Evolutionary conservation across 176 grass and related monocot species (phyloP), one percentile per base, ranked within the genome.

Genomic region (Ensete glaucum): DNA sequence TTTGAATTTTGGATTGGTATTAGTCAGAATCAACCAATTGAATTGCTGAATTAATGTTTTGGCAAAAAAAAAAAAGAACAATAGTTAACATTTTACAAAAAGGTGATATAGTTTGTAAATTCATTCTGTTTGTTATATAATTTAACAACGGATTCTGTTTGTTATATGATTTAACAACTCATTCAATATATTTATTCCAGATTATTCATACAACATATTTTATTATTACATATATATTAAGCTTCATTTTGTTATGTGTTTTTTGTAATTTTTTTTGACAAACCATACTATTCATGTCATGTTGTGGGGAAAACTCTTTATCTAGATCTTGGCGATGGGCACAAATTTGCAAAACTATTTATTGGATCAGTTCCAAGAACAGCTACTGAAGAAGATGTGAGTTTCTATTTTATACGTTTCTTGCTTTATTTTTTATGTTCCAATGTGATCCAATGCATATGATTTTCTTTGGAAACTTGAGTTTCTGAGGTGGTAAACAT

Each of bases 301-400:
- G 0, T 20, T 23, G 6, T 73, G 21, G 21, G 54, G 21, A 83
- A 79, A 65, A 59, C 34, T 82, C 81, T 82, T 82, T 54, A 26
- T 84, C 71, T 81, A 99, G 95, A 91, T 82, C 84, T 83, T 77
- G 82, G 80, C 80, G 83, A 66, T 80, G 89, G 81, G 84, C 85
- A 34, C 59, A 86, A 72, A 62, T 91, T 82, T 84, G 90, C 90
- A 25, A 99, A 99, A 82, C 90, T 99, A 82, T 99, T 99, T 89
- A 83, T 99, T 69, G 95, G 95, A 53, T 93, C 95, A 52, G 90
- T 99, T 84, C 95, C 95, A 15, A 88, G 85, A 66, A 94, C 88
- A 78, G 95, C 95, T 50, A 87, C 77, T 79, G 90, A 94, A 85
- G 86, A 99, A 82, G 95, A 99, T 57, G 90, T 99, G 72, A 91